These are phyloP conservation scores for Agrocybe chaxingu DNA, from an alignment of 768 basidiomycete species.

Conservation along the genomic window DNA sequence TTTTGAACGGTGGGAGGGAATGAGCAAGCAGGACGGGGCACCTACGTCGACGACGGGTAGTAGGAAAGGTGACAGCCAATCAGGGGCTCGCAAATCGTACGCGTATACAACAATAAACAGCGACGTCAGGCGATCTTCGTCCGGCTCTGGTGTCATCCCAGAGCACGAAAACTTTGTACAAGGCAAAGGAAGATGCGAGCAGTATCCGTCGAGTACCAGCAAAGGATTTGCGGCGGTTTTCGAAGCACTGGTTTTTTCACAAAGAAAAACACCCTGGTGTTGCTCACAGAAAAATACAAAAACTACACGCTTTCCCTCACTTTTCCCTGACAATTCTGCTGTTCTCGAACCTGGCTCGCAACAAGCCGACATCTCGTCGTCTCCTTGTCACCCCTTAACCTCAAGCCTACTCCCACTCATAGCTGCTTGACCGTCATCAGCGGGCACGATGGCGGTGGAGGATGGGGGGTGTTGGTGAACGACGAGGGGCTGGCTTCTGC, in stretches of 20 bases:
- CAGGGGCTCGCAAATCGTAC: background rate
- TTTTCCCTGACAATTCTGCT: slow-evolving; percentile 12
- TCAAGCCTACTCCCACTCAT: slow-evolving; percentile 17
- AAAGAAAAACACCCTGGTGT: background rate
- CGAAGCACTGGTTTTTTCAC: background rate
- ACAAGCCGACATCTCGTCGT: slow-evolving; percentile 15
- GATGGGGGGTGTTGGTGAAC: no score
- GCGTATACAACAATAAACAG: no score
- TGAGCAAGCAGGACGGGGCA: background rate
- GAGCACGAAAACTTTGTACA: no score
- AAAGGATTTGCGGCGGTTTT: background rate
- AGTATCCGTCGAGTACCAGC: no score
- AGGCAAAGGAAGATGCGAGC: no score
- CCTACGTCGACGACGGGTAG: background rate
- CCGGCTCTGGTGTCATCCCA: no score
- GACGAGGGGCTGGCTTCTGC: no score
- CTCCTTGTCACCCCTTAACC: slow-evolving; percentile 6
- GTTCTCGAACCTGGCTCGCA: slow-evolving; percentile 10
- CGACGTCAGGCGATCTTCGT: no score
- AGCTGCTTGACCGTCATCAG: slow-evolving; percentile 1
- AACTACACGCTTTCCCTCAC: background rate
- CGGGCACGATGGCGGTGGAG: slow-evolving; percentile 40
- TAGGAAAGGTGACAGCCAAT: background rate
- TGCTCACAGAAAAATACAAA: background rate
- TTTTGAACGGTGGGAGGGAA: slow-evolving; percentile 10